Evolutionary conservation across 2,329 filamentous ascomycete genomes (phyloP).

Genomic region (Ceratocystis destructans): DNA sequence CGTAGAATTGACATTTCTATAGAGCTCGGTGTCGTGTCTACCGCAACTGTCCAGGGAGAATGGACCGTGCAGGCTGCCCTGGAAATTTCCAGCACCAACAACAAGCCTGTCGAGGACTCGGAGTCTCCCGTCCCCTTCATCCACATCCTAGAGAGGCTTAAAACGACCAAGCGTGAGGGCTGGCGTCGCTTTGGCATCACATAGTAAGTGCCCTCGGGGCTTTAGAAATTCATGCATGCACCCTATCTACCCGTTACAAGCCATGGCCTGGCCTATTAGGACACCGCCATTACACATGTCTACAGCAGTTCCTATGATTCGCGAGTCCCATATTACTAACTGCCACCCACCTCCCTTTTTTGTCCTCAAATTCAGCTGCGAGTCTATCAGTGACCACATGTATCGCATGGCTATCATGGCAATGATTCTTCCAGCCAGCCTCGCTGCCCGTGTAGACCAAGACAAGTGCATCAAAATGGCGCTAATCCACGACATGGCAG

Average conservation of each 20-base stretch:
- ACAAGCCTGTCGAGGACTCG: conserved; percentile 39
- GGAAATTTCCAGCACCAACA: conserved; percentile 24
- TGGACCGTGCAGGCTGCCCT: conserved; percentile 23
- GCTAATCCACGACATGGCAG: conserved; percentile 93
- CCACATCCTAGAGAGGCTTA: conserved; percentile 82
- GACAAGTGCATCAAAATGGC: conserved; percentile 87
- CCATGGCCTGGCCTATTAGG: background rate
- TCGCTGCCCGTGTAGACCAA: conserved; percentile 60
- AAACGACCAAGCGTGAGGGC: conserved; percentile 91
- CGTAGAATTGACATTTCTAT: background rate
- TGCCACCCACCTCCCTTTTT: background rate
- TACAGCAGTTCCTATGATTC: background rate
- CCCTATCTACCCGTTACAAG: background rate
- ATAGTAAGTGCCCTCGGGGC: conserved; percentile 29
- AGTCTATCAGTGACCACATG: conserved; percentile 97
- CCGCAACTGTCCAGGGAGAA: conserved; percentile 21
- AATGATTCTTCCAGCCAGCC: conserved; percentile 69
- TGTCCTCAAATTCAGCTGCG: conserved; percentile 41
- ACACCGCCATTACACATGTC: background rate
- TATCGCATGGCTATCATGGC: conserved; percentile 97
- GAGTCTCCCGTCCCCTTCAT: conserved; percentile 79
- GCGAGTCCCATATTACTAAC: background rate
- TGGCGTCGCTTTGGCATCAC: conserved; percentile 79
- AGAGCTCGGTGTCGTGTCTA: conserved; percentile 23
- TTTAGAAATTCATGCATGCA: background rate